A percentile compares a stretch with the other conserved stretches of the same genome.
Conservation (phyloP, 352 stramenopile species). For the Aphanomyces stellatus region DNA sequence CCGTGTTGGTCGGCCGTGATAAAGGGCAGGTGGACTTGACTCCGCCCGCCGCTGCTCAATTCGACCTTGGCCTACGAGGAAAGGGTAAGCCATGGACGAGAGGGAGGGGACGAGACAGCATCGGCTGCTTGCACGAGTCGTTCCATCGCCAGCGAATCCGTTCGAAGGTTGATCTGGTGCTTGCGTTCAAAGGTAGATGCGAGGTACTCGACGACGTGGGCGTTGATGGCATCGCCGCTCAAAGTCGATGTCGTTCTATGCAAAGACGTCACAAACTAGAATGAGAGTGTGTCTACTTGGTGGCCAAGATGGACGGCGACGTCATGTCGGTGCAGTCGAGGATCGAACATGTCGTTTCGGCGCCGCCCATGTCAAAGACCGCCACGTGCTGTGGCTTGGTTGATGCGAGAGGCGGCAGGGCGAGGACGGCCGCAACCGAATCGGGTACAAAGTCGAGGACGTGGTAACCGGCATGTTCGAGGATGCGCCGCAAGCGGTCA, state of each 20-base stretch:
- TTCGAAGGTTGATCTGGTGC: slow-evolving; percentile 51
- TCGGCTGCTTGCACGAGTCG: slow-evolving; percentile 60
- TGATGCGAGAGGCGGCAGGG: slow-evolving; percentile 19
- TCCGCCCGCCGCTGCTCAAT: slow-evolving; percentile 41
- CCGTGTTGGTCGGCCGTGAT: slow-evolving; percentile 61
- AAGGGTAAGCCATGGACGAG: background rate
- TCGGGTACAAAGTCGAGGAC: slow-evolving; percentile 51
- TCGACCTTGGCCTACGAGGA: slow-evolving; percentile 48
- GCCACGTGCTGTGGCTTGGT: no score
- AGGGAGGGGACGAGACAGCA: background rate
- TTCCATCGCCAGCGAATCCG: slow-evolving; percentile 60
- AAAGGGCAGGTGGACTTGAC: slow-evolving; percentile 66
- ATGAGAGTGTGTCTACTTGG: slow-evolving; percentile 14
- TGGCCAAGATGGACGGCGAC: slow-evolving; percentile 4
- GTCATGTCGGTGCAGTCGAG: slow-evolving; percentile 23
- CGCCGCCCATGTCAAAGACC: slow-evolving; percentile 68
- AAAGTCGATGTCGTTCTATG: slow-evolving; percentile 27
- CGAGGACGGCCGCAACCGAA: slow-evolving; percentile 50
- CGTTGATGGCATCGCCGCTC: slow-evolving; percentile 39
- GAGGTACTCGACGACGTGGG: slow-evolving; percentile 40
- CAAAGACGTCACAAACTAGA: background rate
- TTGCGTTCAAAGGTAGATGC: slow-evolving; percentile 48
- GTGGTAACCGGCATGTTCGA: slow-evolving; percentile 34
- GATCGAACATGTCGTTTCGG: slow-evolving; percentile 41
- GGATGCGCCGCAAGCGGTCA: slow-evolving; percentile 4